Conservation (phyloP, 805 yeast genomes). For the Sungouiella blattae region DNA sequence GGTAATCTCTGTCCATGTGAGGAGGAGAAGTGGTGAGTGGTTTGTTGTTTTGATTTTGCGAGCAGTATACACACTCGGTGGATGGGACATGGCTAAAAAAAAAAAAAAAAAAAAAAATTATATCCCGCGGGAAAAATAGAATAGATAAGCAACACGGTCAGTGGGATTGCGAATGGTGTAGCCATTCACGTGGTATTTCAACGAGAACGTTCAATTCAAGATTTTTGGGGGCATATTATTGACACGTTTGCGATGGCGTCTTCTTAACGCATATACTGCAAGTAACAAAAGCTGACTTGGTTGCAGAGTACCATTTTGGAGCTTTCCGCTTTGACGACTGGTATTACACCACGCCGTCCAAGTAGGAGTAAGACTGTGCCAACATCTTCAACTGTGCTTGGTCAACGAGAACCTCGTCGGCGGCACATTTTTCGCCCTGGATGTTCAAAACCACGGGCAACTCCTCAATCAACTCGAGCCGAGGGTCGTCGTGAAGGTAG, state of each 20-base stretch:
- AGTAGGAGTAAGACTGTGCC: constrained; percentile 7
- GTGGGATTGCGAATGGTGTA: no score
- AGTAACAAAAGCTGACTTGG: no score
- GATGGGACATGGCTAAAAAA: no score
- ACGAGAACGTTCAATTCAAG: no score
- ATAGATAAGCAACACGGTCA: neutral
- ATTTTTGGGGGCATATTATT: no score
- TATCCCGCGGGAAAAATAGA: neutral
- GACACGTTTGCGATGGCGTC: no score
- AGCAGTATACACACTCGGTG: no score
- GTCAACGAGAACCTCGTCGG: constrained; percentile 1
- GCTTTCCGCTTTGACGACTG: no score
- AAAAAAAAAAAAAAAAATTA: neutral
- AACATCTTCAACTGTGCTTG: constrained; percentile 7
- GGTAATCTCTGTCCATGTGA: neutral
- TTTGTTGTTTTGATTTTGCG: no score
- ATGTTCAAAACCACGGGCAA: constrained; percentile 11
- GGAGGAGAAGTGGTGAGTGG: neutral
- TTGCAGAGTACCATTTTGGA: no score
- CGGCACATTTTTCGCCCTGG: constrained; percentile 3
- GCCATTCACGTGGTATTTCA: no score
- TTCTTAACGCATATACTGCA: no score
- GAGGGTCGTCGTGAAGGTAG: constrained; percentile 8
- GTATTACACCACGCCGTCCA: neutral
- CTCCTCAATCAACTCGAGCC: constrained; percentile 12